Base-by-base conservation (phyloP, 2,329 filamentous ascomycete species). In the Apiospora marii region DNA sequence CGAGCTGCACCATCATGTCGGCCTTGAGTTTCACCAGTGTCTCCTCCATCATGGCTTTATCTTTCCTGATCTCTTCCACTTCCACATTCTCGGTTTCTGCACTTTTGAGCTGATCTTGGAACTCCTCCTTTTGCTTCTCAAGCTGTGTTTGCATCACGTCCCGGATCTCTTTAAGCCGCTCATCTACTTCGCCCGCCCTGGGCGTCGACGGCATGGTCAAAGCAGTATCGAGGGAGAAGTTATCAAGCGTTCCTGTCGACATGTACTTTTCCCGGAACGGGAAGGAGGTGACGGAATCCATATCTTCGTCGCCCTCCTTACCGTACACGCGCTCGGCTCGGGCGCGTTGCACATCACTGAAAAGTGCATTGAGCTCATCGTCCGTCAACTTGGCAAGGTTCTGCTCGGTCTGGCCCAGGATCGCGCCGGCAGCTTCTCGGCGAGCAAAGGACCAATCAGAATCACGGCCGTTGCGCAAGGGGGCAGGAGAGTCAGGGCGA, bases 191-290 rank as follows among this genome's bases (percentile, higher is more conserved):
- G 34, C 89, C 90, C 73, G 93, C 91, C 74, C 91, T 93, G 2
- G 96, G 96, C 0, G 96, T 98, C 0, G 95, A 97, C 1, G 96
- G 96, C 88, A 98, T 95, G 0, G 96, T 99, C 69, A 99, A 87
- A 16, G 92, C 93, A 1, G 96, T 99, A 80, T 99, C 96, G 22
- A 99, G 87, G 1, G 96, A 98, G 79, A 98, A 96, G 80, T 97
- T 98, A 83, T 99, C 96, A 70, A 98, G 88, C 0, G 96, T 98
- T 1, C 96, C 96, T 71, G 93, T 96, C 3, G 95, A 98, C 85
- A 98, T 90, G 82, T 98, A 98, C 80, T 98, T 98, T 78, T 99
- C 96, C 70, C 96, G 89, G 43, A 95, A 87, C 1, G 94, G 92
- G 79, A 95, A 98, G 0, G 96, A 98, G 41, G 92, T 93, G 68